These are phyloP conservation scores for Calocera viscosa DNA, from an alignment of 768 basidiomycete species.

Conservation along the genomic window DNA sequence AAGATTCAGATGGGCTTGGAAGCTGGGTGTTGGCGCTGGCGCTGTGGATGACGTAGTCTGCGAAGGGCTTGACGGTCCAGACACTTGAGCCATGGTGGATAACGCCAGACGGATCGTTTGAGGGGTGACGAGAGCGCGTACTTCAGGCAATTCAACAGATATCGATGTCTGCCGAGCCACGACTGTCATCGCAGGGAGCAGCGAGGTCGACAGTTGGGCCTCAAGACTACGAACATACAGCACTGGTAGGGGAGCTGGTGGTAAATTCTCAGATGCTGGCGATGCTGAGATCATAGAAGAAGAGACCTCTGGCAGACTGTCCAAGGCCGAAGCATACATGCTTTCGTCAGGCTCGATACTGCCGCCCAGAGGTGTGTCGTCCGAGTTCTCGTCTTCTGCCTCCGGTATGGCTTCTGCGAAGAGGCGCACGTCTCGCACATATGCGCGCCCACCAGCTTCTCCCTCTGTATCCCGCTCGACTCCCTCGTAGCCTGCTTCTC, in stretches of 20 bases:
- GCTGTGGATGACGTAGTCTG: background rate
- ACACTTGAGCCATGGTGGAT: background rate
- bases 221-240: background rate
- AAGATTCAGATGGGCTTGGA: background rate
- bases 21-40: background rate
- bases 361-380: background rate
- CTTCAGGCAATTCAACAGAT: background rate
- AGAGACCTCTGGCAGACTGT: background rate
- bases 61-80: background rate
- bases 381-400: background rate
- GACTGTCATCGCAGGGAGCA: background rate
- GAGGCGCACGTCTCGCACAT: background rate
- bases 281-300: background rate
- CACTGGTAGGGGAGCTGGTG: background rate
- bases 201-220: background rate
- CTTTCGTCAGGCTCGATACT: background rate
- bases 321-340: constrained; percentile 1
- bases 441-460: background rate
- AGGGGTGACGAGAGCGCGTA: background rate
- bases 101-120: background rate
- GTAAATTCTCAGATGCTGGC: background rate
- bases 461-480: background rate
- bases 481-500: background rate
- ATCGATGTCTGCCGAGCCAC: background rate
- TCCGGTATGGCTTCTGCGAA: background rate